A percentile compares a stretch with the other conserved stretches of the same genome.
Evolutionary conservation across 768 basidiomycete genomes (phyloP).

Genomic region (Boletus sensibilis): DNA sequence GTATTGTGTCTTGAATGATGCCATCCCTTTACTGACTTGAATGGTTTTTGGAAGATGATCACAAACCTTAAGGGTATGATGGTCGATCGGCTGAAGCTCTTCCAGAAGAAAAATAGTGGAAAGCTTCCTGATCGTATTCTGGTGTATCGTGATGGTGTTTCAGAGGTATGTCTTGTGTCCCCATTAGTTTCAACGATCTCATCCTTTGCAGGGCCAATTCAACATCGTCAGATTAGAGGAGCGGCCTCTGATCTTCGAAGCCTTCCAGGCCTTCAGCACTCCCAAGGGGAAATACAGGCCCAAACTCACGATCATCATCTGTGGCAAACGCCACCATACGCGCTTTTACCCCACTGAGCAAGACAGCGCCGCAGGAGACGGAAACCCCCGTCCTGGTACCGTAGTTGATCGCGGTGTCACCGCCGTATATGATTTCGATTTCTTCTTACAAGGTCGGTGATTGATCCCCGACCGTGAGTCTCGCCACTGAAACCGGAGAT

Average conservation of each 20-base stretch:
- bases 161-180: constrained; percentile 49
- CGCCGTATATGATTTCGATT: constrained; percentile 53
- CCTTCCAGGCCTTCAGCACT: constrained; percentile 41
- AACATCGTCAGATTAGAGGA: constrained; percentile 43
- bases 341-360: constrained; percentile 54
- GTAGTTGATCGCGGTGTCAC: constrained; percentile 56
- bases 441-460: constrained; percentile 49
- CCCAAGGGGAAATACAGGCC: constrained; percentile 41
- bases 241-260: constrained; percentile 41
- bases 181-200: constrained; percentile 2
- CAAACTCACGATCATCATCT: constrained; percentile 51
- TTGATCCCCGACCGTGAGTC: not conserved
- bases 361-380: constrained; percentile 40
- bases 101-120: constrained; percentile 33
- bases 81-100: constrained; percentile 44
- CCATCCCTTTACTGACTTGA: not conserved
- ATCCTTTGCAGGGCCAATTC: constrained; percentile 46
- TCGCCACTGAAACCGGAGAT: not conserved
- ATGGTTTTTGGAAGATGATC: constrained; percentile 40
- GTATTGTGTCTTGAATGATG: constrained; percentile 26
- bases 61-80: constrained; percentile 50
- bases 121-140: constrained; percentile 45
- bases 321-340: constrained; percentile 59
- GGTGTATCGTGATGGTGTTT: constrained; percentile 76
- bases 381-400: constrained; percentile 53